Percentiles rank a stretch among this genome's conserved stretches.
Conservation (phyloP, 208 protist genomes). For the Trypanosoma boissoni region DNA sequence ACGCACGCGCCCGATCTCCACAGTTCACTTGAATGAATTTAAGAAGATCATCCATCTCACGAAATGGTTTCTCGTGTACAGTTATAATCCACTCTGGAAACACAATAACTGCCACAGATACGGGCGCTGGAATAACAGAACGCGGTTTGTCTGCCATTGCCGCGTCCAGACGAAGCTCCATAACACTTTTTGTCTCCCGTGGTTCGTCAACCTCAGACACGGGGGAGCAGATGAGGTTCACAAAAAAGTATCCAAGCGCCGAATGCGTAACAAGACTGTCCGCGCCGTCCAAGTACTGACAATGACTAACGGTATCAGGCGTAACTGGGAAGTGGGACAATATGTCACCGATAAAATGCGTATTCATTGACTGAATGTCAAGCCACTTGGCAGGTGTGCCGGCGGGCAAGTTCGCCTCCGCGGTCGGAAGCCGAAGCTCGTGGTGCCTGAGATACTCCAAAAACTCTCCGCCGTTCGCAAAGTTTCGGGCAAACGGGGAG, state of each 20-base stretch:
- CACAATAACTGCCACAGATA: constrained; percentile 65
- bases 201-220: constrained; percentile 14
- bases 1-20: neutral
- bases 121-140: constrained; percentile 42
- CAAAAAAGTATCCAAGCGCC: constrained; percentile 55
- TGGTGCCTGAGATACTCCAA: constrained; percentile 39
- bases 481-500: constrained; percentile 59
- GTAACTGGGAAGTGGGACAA: constrained; percentile 64
- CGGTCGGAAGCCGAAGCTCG: constrained; percentile 33
- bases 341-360: constrained; percentile 34
- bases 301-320: constrained; percentile 56
- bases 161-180: constrained; percentile 82
- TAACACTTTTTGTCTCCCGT: constrained; percentile 49
- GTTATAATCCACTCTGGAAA: constrained; percentile 86
- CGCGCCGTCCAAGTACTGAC: constrained; percentile 54
- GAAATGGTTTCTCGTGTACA: constrained; percentile 82
- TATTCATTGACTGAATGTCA: constrained; percentile 66
- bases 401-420: neutral
- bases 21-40: constrained; percentile 78
- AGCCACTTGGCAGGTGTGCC: constrained; percentile 51
- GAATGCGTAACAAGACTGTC: constrained; percentile 51
- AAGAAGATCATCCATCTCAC: constrained; percentile 81
- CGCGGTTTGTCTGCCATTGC: constrained; percentile 41
- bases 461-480: constrained; percentile 38
- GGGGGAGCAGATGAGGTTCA: constrained; percentile 75